Conservation (phyloP, 257 asterid species). For the Dorcoceras hygrometricum region DNA sequence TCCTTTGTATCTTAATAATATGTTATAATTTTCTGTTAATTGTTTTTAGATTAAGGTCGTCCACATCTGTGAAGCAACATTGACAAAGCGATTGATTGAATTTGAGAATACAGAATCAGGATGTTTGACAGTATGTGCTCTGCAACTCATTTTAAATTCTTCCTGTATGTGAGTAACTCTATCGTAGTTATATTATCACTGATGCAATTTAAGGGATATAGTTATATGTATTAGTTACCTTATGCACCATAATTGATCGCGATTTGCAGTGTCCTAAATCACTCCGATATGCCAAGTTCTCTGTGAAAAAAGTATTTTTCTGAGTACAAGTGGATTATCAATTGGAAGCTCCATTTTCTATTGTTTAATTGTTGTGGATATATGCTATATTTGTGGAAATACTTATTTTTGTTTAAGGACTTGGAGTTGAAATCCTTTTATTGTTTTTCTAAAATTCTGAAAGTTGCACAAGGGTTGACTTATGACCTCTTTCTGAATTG, state of each 20-base stretch:
- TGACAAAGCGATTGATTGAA: slow-evolving; percentile 81
- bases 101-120: slow-evolving; percentile 86
- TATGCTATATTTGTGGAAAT: neutral
- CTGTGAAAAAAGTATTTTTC: too few relatives aligned
- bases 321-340: neutral
- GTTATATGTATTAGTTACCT: too few relatives aligned
- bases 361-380: neutral
- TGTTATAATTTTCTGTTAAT: slow-evolving; percentile 15
- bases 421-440: slow-evolving; percentile 17
- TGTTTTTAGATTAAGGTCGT: slow-evolving; percentile 67
- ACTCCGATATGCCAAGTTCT: too few relatives aligned
- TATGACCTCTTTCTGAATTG: neutral
- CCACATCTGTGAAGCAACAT: slow-evolving; percentile 82
- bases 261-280: too few relatives aligned
- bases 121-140: slow-evolving; percentile 65
- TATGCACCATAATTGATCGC: too few relatives aligned
- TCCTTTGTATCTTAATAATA: slow-evolving; percentile 11
- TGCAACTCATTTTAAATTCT: slow-evolving; percentile 7
- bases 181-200: slow-evolving; percentile 3
- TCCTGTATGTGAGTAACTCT: slow-evolving; percentile 7
- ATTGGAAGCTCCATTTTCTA: neutral
- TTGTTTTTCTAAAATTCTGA: slow-evolving; percentile 9
- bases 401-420: neutral
- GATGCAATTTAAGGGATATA: neutral
- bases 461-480: neutral